These are phyloP conservation scores for Phytopythium mirpurense DNA, from an alignment of 352 stramenopile genomes.

Conservation along the genomic window DNA sequence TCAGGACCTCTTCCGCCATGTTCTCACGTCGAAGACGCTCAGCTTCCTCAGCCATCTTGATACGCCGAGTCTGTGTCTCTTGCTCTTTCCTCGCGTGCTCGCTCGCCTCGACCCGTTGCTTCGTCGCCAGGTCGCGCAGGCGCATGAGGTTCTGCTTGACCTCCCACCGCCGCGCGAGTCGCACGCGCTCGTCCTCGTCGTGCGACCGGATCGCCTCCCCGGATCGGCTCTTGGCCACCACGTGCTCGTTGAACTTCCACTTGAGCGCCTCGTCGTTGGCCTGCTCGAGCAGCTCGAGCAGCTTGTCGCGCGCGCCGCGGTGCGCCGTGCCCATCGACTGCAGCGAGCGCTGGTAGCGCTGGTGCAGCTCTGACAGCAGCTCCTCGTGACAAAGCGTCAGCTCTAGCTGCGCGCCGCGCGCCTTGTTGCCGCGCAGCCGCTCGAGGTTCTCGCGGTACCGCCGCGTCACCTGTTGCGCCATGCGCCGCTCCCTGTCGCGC, in stretches of 20 bases:
- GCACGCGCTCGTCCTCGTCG: conserved; percentile 18
- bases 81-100: conserved; percentile 28
- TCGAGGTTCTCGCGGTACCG: conserved; percentile 66
- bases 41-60: conserved; percentile 22
- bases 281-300: conserved; percentile 43
- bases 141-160: conserved; percentile 42
- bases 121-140: conserved; percentile 28
- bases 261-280: conserved; percentile 51
- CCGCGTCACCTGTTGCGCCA: conserved; percentile 63
- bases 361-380: conserved; percentile 38
- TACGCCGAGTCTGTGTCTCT: conserved; percentile 21
- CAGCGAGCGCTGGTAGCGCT: conserved; percentile 51
- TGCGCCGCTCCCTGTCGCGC: conserved; percentile 48
- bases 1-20: conserved; percentile 34
- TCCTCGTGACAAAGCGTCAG: conserved; percentile 27
- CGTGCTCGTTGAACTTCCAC: conserved; percentile 36
- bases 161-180: conserved; percentile 22
- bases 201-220: conserved; percentile 25
- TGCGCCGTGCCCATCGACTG: conserved; percentile 60
- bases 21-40: conserved; percentile 18
- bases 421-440: conserved; percentile 34
- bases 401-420: conserved; percentile 17
- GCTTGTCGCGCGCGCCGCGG: conserved; percentile 48
- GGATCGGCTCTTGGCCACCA: conserved; percentile 24
- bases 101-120: conserved; percentile 41